Conservation (phyloP, 768 basidiomycete species). For the Saitozyma podzolica region DNA sequence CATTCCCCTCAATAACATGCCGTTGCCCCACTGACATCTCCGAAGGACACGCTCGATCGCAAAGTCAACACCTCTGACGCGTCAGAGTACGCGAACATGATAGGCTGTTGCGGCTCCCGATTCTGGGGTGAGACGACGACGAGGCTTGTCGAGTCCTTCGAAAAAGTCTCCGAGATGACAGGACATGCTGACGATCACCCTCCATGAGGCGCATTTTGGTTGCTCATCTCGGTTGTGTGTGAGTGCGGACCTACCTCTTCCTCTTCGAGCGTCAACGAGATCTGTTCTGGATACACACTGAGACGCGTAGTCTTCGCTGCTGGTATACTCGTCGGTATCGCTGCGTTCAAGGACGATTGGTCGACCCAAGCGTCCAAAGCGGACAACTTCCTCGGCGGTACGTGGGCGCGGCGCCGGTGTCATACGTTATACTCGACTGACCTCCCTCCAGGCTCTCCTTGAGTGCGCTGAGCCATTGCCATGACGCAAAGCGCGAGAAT, state of each 20-base stretch:
- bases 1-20: too few species aligned
- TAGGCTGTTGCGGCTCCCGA: conserved; percentile 49
- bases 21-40: neutral
- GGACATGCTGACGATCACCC: neutral
- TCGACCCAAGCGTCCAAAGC: conserved; percentile 38
- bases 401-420: conserved; percentile 9
- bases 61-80: conserved; percentile 53
- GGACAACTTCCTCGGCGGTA: conserved; percentile 47
- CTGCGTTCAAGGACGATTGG: conserved; percentile 46
- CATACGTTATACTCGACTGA: neutral
- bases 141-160: too few species aligned
- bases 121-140: conserved; percentile 47
- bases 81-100: conserved; percentile 49
- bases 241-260: conserved; percentile 8
- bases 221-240: conserved; percentile 39
- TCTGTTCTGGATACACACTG: conserved; percentile 7
- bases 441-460: conserved; percentile 18
- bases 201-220: conserved; percentile 49
- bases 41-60: conserved; percentile 47
- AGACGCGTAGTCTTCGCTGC: conserved; percentile 44
- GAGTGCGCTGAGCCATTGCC: neutral
- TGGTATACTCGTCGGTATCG: conserved; percentile 49
- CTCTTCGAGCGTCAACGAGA: neutral
- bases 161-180: too few species aligned
- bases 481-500: too few species aligned